Base-by-base conservation (phyloP, 768 basidiomycete genomes). In the Exidia glandulosa region DNA sequence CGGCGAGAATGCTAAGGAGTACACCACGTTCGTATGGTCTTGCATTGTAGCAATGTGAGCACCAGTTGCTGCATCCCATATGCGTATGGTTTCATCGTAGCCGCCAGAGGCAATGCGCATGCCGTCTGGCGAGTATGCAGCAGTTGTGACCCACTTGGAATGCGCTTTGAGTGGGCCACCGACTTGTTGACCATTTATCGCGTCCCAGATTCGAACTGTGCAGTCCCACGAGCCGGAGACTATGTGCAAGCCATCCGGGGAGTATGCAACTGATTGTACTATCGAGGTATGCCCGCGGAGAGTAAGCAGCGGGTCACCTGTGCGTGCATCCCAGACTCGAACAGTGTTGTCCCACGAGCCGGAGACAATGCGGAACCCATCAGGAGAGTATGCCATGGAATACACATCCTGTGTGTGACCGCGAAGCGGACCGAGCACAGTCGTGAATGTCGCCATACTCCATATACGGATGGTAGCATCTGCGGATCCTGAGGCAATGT, bases 401-500 rank as follows among this genome's bases (percentile, higher is more conserved):
- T 23, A 30, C 1, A 63, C 59, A 1, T 1, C 14, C 67, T 70
- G n/a, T 67, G 72, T 14, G 73, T 65, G 34, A 27, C 65, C 52
- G 37, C 5, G 32, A 6, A 62, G 34, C 30, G 30, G 32, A 23
- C 33, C n/a, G 34, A 3, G 32, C 23, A 9, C 10, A 23, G 6
- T n/a, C 19, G 36, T 72, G 74, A 32, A 68, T 72, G 57, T 73
- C 73, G 41, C 74, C 69, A 61, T 76, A n/a, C n/a, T 73, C 76
- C 76, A 76, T 56, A 75, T 71, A 33, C 71, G 62, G 4, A 73
- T 74, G 6, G 71, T 73, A 66, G 74, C 73, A 67, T 77, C 76
- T 10, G 74, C 74, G 0, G 73, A 74, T 2, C 74, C 75, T 13
- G 73, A 74, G 31, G 75, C 72, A 54, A 76, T n/a, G n/a, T n/a